Evolutionary conservation across 306 rosid genomes (phyloP).

Genomic region (Urtica urens): DNA sequence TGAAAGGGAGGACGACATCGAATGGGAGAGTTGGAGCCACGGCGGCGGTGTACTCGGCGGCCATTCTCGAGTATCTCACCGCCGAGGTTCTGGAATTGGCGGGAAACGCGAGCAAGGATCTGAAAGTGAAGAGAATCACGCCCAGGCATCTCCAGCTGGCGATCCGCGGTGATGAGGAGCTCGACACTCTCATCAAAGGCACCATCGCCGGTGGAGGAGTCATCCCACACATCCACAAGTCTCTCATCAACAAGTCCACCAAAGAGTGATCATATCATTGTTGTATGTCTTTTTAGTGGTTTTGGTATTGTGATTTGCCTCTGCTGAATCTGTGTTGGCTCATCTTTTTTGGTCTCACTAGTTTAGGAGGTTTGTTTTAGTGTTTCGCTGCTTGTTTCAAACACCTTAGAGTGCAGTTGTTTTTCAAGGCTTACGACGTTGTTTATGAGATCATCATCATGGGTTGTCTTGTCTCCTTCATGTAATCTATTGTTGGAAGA

Average conservation of each 20-base stretch:
- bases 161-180: slow-evolving; percentile 66
- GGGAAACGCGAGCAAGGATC: slow-evolving; percentile 72
- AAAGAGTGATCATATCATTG: slow-evolving; percentile 34
- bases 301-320: slow-evolving; percentile 2
- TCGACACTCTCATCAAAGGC: slow-evolving; percentile 59
- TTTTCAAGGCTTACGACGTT: too few species aligned
- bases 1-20: slow-evolving; percentile 56
- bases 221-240: slow-evolving; percentile 68
- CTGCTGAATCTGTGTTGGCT: slow-evolving; percentile 19
- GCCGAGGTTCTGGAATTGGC: slow-evolving; percentile 73
- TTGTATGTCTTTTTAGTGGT: slow-evolving; percentile 6
- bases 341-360: too few species aligned
- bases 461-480: too few species aligned
- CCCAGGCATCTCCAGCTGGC: slow-evolving; percentile 78
- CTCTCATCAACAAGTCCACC: slow-evolving; percentile 68
- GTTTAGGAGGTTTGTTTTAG: too few species aligned
- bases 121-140: slow-evolving; percentile 63
- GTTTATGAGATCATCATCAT: too few species aligned
- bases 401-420: too few species aligned
- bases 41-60: slow-evolving; percentile 73
- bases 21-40: slow-evolving; percentile 72
- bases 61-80: slow-evolving; percentile 65
- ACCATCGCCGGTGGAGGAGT: slow-evolving; percentile 76
- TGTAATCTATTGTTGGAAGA: too few species aligned
- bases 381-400: too few species aligned